Conservation (phyloP, 2,329 filamentous ascomycete genomes). For the Trichoderma hamatum region DNA sequence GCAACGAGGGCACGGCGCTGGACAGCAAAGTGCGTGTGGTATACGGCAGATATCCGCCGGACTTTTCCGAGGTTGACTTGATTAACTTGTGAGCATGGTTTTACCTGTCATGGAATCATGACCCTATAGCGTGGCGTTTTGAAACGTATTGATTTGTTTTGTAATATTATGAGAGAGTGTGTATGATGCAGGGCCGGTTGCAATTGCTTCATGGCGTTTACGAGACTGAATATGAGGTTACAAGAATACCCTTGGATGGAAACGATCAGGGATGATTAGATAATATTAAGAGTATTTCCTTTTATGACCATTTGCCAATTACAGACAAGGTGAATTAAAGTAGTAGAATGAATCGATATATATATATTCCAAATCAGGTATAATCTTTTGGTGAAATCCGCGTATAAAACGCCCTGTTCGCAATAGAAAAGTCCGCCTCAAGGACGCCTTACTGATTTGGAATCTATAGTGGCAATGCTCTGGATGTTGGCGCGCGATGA, state of each 20-base stretch:
- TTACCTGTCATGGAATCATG: neutral
- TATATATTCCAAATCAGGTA: neutral
- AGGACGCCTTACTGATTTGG: constrained; percentile 12
- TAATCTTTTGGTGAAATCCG: neutral
- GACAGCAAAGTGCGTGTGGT: constrained; percentile 82
- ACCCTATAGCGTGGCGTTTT: constrained; percentile 7
- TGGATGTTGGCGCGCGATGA: neutral
- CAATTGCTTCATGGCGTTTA: constrained; percentile 16
- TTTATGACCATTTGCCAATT: neutral
- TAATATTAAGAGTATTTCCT: neutral
- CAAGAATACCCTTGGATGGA: neutral
- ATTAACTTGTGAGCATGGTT: constrained; percentile 66
- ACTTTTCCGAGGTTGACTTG: constrained; percentile 85
- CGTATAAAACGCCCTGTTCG: neutral
- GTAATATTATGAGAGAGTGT: neutral
- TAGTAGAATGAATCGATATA: neutral
- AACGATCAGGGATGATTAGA: neutral
- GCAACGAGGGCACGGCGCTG: constrained; percentile 86
- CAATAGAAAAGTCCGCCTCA: neutral
- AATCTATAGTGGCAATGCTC: neutral
- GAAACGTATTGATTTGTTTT: neutral
- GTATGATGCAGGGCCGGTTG: neutral
- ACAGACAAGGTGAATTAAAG: neutral
- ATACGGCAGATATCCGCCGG: constrained; percentile 82
- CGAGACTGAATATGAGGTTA: neutral